Percentiles rank a stretch among this genome's conserved stretches.
Evolutionary conservation across 2,329 filamentous ascomycete species (phyloP).

Genomic region (Colletotrichum lentis): DNA sequence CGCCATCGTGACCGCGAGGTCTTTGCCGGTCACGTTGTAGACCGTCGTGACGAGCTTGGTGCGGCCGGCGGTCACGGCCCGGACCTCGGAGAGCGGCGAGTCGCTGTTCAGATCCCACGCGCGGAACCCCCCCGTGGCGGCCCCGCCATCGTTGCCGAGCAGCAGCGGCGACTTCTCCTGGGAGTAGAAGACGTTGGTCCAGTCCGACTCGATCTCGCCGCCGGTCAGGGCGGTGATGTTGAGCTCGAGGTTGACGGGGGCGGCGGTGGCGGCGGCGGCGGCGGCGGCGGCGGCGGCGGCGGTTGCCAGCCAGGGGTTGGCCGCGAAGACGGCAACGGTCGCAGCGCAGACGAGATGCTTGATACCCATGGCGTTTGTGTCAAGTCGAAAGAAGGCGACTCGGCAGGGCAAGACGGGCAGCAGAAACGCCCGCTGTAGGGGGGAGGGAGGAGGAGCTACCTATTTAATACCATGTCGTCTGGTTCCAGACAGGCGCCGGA

Average conservation of each 20-base stretch:
- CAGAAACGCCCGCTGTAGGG: neutral
- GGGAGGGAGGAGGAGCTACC: neutral
- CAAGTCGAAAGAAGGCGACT: slow-evolving; percentile 13
- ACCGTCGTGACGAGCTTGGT: slow-evolving; percentile 56
- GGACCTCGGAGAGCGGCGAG: slow-evolving; percentile 45
- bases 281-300: slow-evolving; percentile 3
- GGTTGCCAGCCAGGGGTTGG: slow-evolving; percentile 20
- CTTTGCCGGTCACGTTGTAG: slow-evolving; percentile 49
- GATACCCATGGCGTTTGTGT: slow-evolving; percentile 25
- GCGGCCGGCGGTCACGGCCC: slow-evolving; percentile 50
- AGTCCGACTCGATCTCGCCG: slow-evolving; percentile 52
- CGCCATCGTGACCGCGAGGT: slow-evolving; percentile 53
- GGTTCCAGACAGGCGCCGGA: neutral
- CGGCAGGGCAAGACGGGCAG: slow-evolving; percentile 30
- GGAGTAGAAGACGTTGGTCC: slow-evolving; percentile 52
- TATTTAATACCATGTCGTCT: slow-evolving; percentile 32
- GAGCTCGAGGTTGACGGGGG: slow-evolving; percentile 36
- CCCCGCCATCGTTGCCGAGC: slow-evolving; percentile 56
- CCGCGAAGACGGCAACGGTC: slow-evolving; percentile 24
- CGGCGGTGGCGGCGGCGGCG: neutral
- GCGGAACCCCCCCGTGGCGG: slow-evolving; percentile 54
- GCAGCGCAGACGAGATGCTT: slow-evolving; percentile 26
- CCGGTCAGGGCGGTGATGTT: slow-evolving; percentile 47
- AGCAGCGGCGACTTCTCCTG: slow-evolving; percentile 49
- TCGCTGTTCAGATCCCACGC: slow-evolving; percentile 47